Conservation (phyloP, 2,329 filamentous ascomycete genomes). For the Clonostachys sp. region DNA sequence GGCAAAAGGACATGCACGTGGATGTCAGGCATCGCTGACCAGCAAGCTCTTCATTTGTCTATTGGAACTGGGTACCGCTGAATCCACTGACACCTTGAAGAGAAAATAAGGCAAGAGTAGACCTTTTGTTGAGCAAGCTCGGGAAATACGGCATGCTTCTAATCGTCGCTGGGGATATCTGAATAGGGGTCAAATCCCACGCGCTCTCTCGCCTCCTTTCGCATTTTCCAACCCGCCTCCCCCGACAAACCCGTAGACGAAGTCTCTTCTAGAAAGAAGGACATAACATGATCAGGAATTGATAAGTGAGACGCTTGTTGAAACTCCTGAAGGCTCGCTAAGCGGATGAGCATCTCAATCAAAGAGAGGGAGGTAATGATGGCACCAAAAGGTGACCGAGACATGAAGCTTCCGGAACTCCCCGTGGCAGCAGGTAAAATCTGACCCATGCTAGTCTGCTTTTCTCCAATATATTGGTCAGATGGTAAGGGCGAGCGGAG, state of each 20-base stretch:
- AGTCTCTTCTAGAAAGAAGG: slow-evolving; percentile 72
- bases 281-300: slow-evolving; percentile 83
- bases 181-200: slow-evolving; percentile 55
- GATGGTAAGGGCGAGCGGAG: background rate
- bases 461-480: too few relatives aligned
- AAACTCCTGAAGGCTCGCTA: slow-evolving; percentile 86
- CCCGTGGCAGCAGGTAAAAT: background rate
- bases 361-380: slow-evolving; percentile 62
- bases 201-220: slow-evolving; percentile 38
- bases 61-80: too few relatives aligned
- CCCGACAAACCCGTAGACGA: slow-evolving; percentile 46
- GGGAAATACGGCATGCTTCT: background rate
- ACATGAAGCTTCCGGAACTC: slow-evolving; percentile 6
- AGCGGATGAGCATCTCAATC: slow-evolving; percentile 81
- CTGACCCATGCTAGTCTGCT: background rate
- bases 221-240: slow-evolving; percentile 35
- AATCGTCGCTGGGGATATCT: slow-evolving; percentile 21
- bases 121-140: too few relatives aligned
- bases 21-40: too few relatives aligned
- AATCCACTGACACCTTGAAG: too few relatives aligned
- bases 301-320: slow-evolving; percentile 86
- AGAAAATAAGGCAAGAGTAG: too few relatives aligned
- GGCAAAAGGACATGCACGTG: too few relatives aligned
- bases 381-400: slow-evolving; percentile 43
- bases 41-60: too few relatives aligned